Evolutionary conservation across 768 basidiomycete species (phyloP).

Genomic region (Phanerodontia chrysosporium): DNA sequence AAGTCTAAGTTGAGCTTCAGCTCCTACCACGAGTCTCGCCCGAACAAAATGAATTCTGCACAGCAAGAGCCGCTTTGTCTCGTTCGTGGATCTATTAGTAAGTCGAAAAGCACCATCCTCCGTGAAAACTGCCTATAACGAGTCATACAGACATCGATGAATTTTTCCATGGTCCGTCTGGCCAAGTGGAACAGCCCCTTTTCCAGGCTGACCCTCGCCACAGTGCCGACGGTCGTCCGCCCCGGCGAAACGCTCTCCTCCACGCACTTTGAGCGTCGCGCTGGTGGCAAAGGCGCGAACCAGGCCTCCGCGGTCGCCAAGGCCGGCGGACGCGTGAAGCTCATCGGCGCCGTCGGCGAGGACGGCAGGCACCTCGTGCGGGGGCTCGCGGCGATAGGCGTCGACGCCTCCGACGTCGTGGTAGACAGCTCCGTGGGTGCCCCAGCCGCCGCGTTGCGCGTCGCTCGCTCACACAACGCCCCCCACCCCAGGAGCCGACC

Average conservation of each 20-base stretch:
- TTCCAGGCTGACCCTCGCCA: no score
- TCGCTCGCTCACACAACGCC: not conserved
- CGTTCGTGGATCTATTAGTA: conserved; percentile 14
- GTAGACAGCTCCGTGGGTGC: conserved; percentile 29
- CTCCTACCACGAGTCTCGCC: no score
- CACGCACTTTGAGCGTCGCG: conserved; percentile 39
- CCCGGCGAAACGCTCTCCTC: conserved; percentile 63
- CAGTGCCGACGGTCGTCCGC: conserved; percentile 49
- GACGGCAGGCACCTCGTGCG: conserved; percentile 50
- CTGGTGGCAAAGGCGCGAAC: conserved; percentile 64
- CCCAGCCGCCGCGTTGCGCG: no score
- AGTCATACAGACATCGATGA: conserved; percentile 15
- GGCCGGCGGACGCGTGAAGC: conserved; percentile 43
- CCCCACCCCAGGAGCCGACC: conserved; percentile 38
- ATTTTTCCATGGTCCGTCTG: conserved; percentile 16
- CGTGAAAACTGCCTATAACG: not conserved
- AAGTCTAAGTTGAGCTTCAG: no score
- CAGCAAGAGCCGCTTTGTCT: conserved; percentile 3
- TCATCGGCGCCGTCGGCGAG: conserved; percentile 50
- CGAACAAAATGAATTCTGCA: no score
- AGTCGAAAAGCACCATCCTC: not conserved
- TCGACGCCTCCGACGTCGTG: conserved; percentile 36
- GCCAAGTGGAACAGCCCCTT: not conserved
- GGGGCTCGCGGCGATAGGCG: conserved; percentile 34
- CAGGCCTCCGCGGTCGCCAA: conserved; percentile 55